Evolutionary conservation across 2,329 filamentous ascomycete species (phyloP), one percentile per base, ranked within the genome.

Genomic region (Aspergillus japonicus): DNA sequence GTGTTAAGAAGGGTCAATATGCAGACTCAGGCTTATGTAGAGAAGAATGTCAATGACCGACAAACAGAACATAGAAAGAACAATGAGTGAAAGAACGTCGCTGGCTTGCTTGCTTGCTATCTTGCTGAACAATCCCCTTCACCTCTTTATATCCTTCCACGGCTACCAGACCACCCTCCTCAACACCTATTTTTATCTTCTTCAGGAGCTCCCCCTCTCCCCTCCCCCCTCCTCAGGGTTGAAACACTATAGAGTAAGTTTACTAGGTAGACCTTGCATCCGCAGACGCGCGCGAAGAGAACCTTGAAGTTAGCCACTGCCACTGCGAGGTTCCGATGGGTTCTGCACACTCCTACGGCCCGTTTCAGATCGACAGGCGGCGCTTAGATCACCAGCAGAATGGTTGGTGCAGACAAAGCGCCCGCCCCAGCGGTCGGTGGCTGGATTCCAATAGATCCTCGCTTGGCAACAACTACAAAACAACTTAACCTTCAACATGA

Each of bases 181-280:
- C 23, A 14, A 14, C n/a, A 21, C 16, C 53, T 55, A 55, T 55
- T 55, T 55, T 55, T 48, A 55, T 55, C 53, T 47, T 55, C 52
- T 23, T 54, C 52, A 35, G 16, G 4, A 31, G 48, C 21, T 5
- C 33, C 3, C 12, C 14, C 33, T 11, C 33, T n/a, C 33, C 33
- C 3, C 33, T 35, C 12, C 33, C 21, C 21, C 21, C 23, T 23
- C 23, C 23, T 2, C 23, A 23, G 12, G 33, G 3, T 16, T 44
- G 39, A 44, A 42, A 44, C 33, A 35, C 33, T 35, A 35, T 35
- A 4, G 11, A 12, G 4, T 16, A 5, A 16, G 33, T 16, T 12
- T 1, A 12, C 33, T 12, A 35, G 12, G 33, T 12, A 35, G 14
- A 35, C 39, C 39, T 44, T 44, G 39, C 39, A 44, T 44, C 33